Percentiles rank a stretch among this genome's conserved stretches.
Conservation (phyloP, 768 basidiomycete species). For the Scleroderma bovista region DNA sequence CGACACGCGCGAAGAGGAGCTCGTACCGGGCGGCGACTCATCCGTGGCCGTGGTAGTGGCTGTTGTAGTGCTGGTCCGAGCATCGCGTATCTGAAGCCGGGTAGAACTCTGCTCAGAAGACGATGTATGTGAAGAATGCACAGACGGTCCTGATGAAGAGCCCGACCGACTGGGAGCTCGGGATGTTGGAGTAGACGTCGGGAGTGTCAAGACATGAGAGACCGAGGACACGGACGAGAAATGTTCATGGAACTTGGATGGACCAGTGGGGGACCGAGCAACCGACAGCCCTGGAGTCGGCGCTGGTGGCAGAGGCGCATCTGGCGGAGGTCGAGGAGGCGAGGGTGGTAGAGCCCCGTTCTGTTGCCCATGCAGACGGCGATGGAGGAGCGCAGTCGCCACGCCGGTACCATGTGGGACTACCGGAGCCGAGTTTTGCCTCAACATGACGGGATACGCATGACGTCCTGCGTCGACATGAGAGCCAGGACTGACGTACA, state of each 20-base stretch:
- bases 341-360: conserved; percentile 16
- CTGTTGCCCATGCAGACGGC: conserved; percentile 17
- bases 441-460: conserved; percentile 4
- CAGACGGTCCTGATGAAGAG: conserved; percentile 25
- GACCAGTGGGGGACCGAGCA: conserved; percentile 8
- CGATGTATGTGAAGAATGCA: conserved; percentile 20
- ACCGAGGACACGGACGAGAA: conserved; percentile 25
- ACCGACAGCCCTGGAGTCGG: conserved; percentile 3
- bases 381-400: conserved; percentile 25
- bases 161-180: conserved; percentile 21
- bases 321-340: conserved; percentile 24
- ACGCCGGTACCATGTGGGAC: conserved; percentile 5
- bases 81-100: neutral
- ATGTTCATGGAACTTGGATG: conserved; percentile 31
- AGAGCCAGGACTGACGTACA: neutral
- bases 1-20: conserved; percentile 14
- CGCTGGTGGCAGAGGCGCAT: conserved; percentile 25
- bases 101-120: conserved; percentile 14
- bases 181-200: conserved; percentile 12
- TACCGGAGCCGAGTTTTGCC: conserved; percentile 12
- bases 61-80: neutral
- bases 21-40: conserved; percentile 15
- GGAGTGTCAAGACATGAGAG: conserved; percentile 9
- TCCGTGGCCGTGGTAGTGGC: conserved; percentile 2
- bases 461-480: conserved; percentile 5